Conservation (phyloP, 257 asterid species). For the Cynanchum wilfordii region DNA sequence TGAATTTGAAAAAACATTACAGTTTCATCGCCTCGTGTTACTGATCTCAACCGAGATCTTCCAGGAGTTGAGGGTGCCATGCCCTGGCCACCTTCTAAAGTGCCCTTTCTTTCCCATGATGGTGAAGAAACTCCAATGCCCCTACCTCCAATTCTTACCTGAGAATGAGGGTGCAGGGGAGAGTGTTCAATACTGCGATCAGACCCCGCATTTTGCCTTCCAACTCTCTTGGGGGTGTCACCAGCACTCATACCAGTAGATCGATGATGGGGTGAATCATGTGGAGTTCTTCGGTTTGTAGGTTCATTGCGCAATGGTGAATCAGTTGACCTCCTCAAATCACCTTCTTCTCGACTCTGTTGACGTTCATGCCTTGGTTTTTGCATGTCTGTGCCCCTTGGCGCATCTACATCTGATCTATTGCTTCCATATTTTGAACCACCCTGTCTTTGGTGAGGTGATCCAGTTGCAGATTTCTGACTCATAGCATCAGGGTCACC, state of each 20-base stretch:
- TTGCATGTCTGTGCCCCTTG: conserved; percentile 30
- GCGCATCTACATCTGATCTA: conserved; percentile 35
- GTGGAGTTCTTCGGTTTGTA: conserved; percentile 34
- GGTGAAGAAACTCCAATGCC: conserved; percentile 68
- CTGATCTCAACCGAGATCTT: conserved; percentile 79
- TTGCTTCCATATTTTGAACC: conserved; percentile 28
- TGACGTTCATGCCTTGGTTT: conserved; percentile 44
- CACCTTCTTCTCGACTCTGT: conserved; percentile 53
- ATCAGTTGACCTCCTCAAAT: conserved; percentile 42
- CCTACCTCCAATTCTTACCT: conserved; percentile 47
- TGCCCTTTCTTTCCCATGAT: conserved; percentile 71
- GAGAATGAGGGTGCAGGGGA: conserved; percentile 64
- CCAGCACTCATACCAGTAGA: conserved; percentile 47
- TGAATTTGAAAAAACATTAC: conserved; percentile 27
- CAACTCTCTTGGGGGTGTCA: conserved; percentile 57
- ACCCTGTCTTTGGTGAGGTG: conserved; percentile 27
- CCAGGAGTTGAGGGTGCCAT: conserved; percentile 79
- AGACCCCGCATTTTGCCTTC: conserved; percentile 48
- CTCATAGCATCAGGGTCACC: conserved; percentile 26
- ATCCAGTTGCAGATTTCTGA: conserved; percentile 28
- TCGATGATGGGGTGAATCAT: conserved; percentile 56
- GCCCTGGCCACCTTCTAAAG: conserved; percentile 54
- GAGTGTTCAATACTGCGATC: conserved; percentile 69
- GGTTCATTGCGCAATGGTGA: conserved; percentile 46
- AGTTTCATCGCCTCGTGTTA: conserved; percentile 61